Evolutionary conservation across 2,329 filamentous ascomycete species (phyloP).

Genomic region (Claviceps cyperi): DNA sequence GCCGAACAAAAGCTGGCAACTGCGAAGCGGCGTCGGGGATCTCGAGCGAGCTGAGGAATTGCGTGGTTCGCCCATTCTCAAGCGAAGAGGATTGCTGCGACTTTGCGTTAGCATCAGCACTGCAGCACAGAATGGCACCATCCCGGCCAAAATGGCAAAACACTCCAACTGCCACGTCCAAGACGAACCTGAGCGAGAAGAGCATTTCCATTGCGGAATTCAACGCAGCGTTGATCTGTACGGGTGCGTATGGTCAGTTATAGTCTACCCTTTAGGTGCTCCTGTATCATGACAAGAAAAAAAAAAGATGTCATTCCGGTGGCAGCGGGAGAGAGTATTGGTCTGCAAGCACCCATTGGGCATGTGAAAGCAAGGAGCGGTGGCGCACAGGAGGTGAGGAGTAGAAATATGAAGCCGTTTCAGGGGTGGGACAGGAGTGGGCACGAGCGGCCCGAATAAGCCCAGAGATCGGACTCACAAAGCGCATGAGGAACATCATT

Average conservation of each 20-base stretch:
- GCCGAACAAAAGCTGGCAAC: constrained; percentile 58
- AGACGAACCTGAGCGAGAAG: constrained; percentile 11
- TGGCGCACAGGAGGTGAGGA: background rate
- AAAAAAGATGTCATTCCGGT: too few relatives aligned
- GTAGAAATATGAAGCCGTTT: too few relatives aligned
- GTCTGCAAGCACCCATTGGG: background rate
- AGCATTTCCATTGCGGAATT: constrained; percentile 19
- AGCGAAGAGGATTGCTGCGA: constrained; percentile 11
- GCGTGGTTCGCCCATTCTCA: constrained; percentile 24
- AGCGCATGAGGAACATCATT: constrained; percentile 31
- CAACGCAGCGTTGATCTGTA: constrained; percentile 23
- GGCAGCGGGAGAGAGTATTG: background rate
- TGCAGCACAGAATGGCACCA: too few relatives aligned
- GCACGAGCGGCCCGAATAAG: too few relatives aligned
- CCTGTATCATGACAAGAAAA: too few relatives aligned
- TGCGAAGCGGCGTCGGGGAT: constrained; percentile 31
- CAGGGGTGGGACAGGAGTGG: background rate
- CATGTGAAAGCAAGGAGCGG: background rate
- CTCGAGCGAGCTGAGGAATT: constrained; percentile 33
- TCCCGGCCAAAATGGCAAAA: too few relatives aligned
- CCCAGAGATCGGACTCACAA: constrained; percentile 25
- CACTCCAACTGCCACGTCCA: background rate
- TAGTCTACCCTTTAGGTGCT: background rate
- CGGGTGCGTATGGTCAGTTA: constrained; percentile 1
- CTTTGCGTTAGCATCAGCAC: background rate